Conservation (phyloP, 192 early-diverging fungal genomes). For the Coemansia sp. region DNA sequence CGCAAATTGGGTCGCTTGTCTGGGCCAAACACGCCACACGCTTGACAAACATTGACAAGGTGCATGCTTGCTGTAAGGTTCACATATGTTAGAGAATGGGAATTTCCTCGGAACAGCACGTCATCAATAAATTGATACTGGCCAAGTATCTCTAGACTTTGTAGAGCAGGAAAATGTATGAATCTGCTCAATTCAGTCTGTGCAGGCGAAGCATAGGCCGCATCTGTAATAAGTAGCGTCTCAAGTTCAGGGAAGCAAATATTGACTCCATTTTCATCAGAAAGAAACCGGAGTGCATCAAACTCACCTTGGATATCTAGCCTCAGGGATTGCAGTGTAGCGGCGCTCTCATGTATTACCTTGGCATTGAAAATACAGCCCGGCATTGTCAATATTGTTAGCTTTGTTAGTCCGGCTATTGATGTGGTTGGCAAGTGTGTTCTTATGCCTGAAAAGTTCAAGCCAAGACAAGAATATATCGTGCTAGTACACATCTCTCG, state of each 20-base stretch:
- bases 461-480: not conserved
- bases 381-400: not conserved
- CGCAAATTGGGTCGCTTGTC: conserved; percentile 3
- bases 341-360: not conserved
- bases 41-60: not conserved
- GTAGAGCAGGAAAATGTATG: not conserved
- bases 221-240: not conserved
- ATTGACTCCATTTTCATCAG: not conserved
- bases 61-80: not conserved
- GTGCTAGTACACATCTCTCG: not conserved
- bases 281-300: not conserved
- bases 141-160: not conserved
- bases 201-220: not conserved
- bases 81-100: not conserved
- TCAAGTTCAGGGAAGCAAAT: not conserved
- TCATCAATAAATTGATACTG: not conserved
- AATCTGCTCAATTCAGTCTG: not conserved
- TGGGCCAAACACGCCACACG: not conserved
- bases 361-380: not conserved
- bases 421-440: not conserved
- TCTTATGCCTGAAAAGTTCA: not conserved
- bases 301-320: not conserved
- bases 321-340: not conserved
- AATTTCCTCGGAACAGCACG: not conserved
- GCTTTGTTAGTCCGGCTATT: not conserved